Evolutionary conservation across 495 filamentous ascomycete species (phyloP), one percentile per base, ranked within the genome.

Genomic region (Hypoxylon crocopeplum): DNA sequence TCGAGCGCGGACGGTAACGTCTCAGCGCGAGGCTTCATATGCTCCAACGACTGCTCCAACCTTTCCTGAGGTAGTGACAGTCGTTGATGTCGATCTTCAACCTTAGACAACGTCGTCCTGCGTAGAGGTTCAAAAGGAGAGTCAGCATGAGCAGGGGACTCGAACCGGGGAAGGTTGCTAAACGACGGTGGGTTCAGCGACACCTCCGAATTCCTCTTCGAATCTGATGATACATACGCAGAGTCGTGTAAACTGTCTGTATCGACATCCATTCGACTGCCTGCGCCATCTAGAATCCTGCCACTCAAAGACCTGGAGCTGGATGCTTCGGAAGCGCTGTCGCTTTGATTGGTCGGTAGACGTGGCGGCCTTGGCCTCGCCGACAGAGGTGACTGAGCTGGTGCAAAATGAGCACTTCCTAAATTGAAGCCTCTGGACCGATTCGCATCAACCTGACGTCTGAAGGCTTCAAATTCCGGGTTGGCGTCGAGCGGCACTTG

Each of bases 381-480:
- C 52, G 48, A 69, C 24, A 48, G 62, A 59, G 51, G 72, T 65
- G 53, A 74, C 49, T 59, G 47, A 54, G 51, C 29, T 53, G 66
- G 48, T 44, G 69, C 68, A 49, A 87, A 77, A 49, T 81, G 75
- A 1, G 68, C 59, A n/a, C 50, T 69, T 30, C 79, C 80, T 39
- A 84, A 71, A 47, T 63, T 86, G 67, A 84, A 89, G 10, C 68
- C 70, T 22, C 34, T 71, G 32, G 75, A 73, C 20, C 76, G 75
- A 59, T 86, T 84, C 16, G 79, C 75, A 65, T 91, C 88, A 7
- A 85, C 80, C 64, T 90, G 88, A 45, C 81, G 82, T 46, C 83
- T 76, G 64, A 96, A 89, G 4, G 86, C 86, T 52, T 93, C 89
- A 49, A 88, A 89, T n/a, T 88, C 84, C 1, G 85, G 81, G 52